Conservation (phyloP, 2,329 filamentous ascomycete species). For the Dactylonectria estremocensis region DNA sequence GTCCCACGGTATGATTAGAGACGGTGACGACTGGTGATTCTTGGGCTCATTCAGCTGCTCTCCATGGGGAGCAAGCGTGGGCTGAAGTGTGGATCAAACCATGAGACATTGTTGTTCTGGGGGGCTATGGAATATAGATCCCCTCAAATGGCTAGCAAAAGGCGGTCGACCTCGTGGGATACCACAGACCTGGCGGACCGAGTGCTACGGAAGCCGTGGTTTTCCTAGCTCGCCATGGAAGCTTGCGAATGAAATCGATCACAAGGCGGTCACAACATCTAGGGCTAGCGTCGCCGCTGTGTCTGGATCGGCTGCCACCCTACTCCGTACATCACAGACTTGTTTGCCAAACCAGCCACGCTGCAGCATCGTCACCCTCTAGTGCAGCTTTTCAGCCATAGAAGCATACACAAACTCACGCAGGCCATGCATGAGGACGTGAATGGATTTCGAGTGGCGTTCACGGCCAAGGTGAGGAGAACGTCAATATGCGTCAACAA, state of each 20-base stretch:
- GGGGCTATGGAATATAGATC: background rate
- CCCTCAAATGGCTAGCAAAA: background rate
- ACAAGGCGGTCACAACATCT: background rate
- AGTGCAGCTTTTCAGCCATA: background rate
- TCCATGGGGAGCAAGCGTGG: background rate
- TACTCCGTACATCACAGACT: background rate
- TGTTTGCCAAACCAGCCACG: slow-evolving; percentile 21
- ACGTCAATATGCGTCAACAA: background rate
- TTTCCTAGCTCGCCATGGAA: slow-evolving; percentile 1
- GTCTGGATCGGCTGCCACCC: background rate
- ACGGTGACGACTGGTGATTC: background rate
- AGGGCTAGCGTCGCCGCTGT: background rate
- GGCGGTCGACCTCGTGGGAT: background rate
- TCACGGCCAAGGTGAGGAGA: slow-evolving; percentile 1
- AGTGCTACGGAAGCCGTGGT: slow-evolving; percentile 11
- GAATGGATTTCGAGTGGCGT: slow-evolving; percentile 12
- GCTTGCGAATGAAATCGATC: background rate
- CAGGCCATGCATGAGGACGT: background rate
- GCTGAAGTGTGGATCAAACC: background rate
- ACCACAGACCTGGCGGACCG: background rate
- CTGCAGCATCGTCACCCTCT: background rate
- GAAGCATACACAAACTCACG: slow-evolving; percentile 8
- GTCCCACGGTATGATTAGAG: background rate
- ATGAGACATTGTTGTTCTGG: background rate
- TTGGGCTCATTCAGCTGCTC: background rate